These are phyloP conservation scores for Takakia lepidozioides DNA, from an alignment of 225 moss, liverwort and hornwort species.

Conservation along the genomic window DNA sequence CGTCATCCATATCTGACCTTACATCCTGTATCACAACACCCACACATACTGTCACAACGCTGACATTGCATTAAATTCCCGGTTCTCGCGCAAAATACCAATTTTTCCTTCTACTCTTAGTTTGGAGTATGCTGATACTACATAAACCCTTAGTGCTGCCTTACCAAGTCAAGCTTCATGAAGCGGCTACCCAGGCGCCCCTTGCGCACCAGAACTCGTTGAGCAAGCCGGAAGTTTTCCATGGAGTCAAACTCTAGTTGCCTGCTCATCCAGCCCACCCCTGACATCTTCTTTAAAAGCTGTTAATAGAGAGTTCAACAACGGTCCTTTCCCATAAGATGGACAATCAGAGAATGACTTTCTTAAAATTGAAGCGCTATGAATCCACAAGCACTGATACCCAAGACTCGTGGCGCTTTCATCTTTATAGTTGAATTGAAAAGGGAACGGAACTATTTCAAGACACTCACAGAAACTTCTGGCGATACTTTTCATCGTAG, in stretches of 20 bases:
- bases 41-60: no score
- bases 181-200: slow-evolving; percentile 82
- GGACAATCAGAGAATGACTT: not conserved
- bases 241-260: slow-evolving; percentile 50
- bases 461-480: slow-evolving; percentile 55
- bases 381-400: not conserved
- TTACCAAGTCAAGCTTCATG: slow-evolving; percentile 78
- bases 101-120: not conserved
- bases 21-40: slow-evolving; percentile 35
- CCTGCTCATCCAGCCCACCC: no score
- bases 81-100: no score
- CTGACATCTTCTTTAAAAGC: no score
- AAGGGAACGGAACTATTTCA: not conserved
- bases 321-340: not conserved
- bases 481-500: slow-evolving; percentile 72
- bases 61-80: no score
- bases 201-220: slow-evolving; percentile 41
- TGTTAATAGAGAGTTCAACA: not conserved
- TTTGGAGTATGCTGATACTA: no score
- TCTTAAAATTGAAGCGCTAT: not conserved
- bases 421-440: not conserved
- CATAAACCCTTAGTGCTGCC: no score
- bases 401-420: not conserved
- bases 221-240: slow-evolving; percentile 59
- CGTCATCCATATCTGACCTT: slow-evolving; percentile 33